Evolutionary conservation across 192 early-diverging fungal genomes (phyloP).

Genomic region (Geranomyces michiganensis): DNA sequence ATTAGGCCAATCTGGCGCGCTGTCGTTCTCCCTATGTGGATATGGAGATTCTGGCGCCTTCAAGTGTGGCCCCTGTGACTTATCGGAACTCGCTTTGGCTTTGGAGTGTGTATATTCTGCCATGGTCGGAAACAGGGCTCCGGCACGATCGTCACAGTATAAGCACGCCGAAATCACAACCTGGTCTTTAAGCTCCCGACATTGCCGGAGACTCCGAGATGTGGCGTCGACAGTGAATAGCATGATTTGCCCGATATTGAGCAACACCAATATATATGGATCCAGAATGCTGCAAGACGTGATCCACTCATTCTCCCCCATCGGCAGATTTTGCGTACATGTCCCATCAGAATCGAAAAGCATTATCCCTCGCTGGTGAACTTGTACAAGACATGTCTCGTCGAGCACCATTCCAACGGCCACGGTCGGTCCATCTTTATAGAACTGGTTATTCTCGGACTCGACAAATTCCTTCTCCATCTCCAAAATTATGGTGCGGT

Average conservation of each 20-base stretch:
- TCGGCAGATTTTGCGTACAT: conserved; percentile 51
- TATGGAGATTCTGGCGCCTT: no score
- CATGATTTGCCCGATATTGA: conserved; percentile 63
- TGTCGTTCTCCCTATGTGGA: no score
- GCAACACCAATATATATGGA: conserved; percentile 77
- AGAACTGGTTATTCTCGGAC: conserved; percentile 76
- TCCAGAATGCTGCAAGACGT: conserved; percentile 75
- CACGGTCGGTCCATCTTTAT: conserved; percentile 75
- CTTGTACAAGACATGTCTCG: conserved; percentile 79
- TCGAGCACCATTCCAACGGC: conserved; percentile 71
- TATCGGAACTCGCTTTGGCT: background rate
- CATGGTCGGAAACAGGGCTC: conserved; percentile 31
- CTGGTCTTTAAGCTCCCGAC: conserved; percentile 39
- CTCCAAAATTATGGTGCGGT: conserved; percentile 70
- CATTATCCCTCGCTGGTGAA: conserved; percentile 72
- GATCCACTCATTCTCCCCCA: conserved; percentile 55
- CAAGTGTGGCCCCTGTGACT: no score
- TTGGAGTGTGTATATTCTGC: background rate
- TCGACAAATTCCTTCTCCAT: conserved; percentile 84
- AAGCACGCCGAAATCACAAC: conserved; percentile 46
- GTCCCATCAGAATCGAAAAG: conserved; percentile 71
- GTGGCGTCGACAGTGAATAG: conserved; percentile 63
- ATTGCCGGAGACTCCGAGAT: conserved; percentile 33
- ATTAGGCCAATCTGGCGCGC: conserved; percentile 18
- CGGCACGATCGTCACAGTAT: conserved; percentile 53